Percentiles rank a stretch among this genome's conserved stretches.
Evolutionary conservation across 495 filamentous ascomycete species (phyloP).

Genomic region (Astrocystis sublimbata): DNA sequence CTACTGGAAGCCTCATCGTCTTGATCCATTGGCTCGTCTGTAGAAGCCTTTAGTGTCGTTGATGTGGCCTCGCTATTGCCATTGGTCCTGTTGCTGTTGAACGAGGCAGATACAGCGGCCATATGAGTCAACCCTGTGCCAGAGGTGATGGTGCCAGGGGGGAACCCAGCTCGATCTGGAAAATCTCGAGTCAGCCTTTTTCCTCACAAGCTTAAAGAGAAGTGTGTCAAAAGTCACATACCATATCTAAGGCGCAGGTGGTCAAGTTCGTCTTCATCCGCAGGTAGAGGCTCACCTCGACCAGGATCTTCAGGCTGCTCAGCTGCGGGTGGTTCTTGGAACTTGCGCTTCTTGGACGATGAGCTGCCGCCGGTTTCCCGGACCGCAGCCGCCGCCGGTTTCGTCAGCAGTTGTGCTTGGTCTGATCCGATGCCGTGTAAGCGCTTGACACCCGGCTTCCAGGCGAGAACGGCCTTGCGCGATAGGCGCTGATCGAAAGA

Average conservation of each 20-base stretch:
- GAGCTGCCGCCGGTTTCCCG: background rate
- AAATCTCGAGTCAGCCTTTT: slow-evolving; percentile 28
- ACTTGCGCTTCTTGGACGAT: slow-evolving; percentile 1
- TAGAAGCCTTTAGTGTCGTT: slow-evolving; percentile 28
- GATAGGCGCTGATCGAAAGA: slow-evolving; percentile 18
- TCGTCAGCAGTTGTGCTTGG: background rate
- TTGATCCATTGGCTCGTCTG: slow-evolving; percentile 38
- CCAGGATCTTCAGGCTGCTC: background rate
- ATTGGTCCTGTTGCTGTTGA: slow-evolving; percentile 25
- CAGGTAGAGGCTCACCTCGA: too few species aligned
- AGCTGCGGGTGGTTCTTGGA: background rate
- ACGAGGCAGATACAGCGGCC: slow-evolving; percentile 33
- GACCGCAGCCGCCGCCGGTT: background rate
- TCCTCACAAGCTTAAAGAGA: slow-evolving; percentile 23
- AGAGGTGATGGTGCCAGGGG: slow-evolving; percentile 49
- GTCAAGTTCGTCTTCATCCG: slow-evolving; percentile 29
- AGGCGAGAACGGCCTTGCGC: slow-evolving; percentile 8
- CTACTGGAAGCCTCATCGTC: slow-evolving; percentile 29
- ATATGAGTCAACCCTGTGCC: slow-evolving; percentile 43
- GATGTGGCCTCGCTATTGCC: slow-evolving; percentile 29
- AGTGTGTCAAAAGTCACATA: background rate
- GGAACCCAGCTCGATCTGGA: slow-evolving; percentile 49
- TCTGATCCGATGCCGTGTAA: background rate
- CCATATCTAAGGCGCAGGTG: slow-evolving; percentile 11
- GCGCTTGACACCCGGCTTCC: background rate